Evolutionary conservation across 2,329 filamentous ascomycete genomes (phyloP), one percentile per base, ranked within the genome.

Genomic region (Aspergillus flavus): DNA sequence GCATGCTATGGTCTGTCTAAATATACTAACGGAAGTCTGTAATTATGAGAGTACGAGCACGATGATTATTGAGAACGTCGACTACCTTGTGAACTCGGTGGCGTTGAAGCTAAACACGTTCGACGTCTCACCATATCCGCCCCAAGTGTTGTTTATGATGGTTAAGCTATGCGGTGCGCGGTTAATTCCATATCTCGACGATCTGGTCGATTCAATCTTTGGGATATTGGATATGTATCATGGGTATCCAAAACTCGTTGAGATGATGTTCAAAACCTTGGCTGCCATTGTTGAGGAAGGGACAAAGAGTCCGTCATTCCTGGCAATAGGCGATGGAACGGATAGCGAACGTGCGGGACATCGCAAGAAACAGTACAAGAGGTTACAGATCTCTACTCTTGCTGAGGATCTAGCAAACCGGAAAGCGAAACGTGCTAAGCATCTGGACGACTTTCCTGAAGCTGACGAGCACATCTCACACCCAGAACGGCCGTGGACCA

Each of bases 1-100:
- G 36, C 94, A 98, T 75, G 92, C 94, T 6, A 90, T 97, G 66
- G 87, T 88, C 4, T 91, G 91, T 41, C 83, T 99, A 16, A 95
- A 97, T 72, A 87, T 88, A 21, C 82, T 97, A n/a, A 90, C 94
- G 1, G 73, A 78, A 2, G 85, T 90, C 0, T 97, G 93, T 71
- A 87, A 86, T 2, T 99, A 98, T 71, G 65, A 74, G 0, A 89
- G 85, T 69, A 90, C 94, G 5, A 90, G 90, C 30, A 88, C 91
- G 19, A 82, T 99, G 67, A 89, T 99, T 45, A 86, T 98, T 32
- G 88, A 91, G 58, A 99, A 99, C 65, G 94, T 93, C 19, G 95
- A 99, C 77, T 99, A 99, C 75, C 91, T 99, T 79, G 90, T 98
- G 64, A 98, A 98, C 73, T 92, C 95, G 0, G 88, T 99, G 19